Percentiles rank a stretch among this genome's conserved stretches.
phyloP scores from a whole-genome alignment of 305 asterid species.

The Fraxinus platypoda region DNA sequence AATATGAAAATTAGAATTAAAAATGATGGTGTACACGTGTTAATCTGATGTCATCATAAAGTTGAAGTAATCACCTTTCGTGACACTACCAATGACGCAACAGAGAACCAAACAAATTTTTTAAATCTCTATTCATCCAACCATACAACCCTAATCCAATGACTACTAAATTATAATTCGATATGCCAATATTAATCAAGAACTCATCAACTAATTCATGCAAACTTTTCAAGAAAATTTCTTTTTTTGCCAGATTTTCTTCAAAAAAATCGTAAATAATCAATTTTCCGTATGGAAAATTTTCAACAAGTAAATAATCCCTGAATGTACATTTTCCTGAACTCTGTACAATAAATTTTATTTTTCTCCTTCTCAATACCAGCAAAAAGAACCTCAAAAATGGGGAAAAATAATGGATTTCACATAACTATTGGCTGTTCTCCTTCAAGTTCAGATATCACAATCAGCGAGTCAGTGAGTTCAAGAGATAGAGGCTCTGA shows the following conservation, averaged over 20 bases:
- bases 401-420: not conserved
- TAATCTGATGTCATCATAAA: not conserved
- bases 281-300: not conserved
- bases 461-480: constrained; percentile 61
- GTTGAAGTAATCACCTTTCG: not conserved
- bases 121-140: not conserved
- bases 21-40: not conserved
- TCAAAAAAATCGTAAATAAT: not conserved
- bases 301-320: not conserved
- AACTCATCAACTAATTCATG: not conserved
- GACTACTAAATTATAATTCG: not conserved
- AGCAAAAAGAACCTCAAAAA: not conserved
- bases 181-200: not conserved
- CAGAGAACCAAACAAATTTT: not conserved
- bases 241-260: not conserved
- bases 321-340: not conserved
- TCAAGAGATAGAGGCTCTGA: constrained; percentile 64
- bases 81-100: not conserved
- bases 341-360: not conserved
- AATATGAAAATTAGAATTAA: not conserved
- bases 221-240: not conserved
- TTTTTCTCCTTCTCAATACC: not conserved
- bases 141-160: not conserved
- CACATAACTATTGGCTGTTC: constrained; percentile 66
- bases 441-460: constrained; percentile 90